These are phyloP conservation scores for Globisporangium abappressorium DNA, from an alignment of 352 stramenopile genomes.

Conservation along the genomic window DNA sequence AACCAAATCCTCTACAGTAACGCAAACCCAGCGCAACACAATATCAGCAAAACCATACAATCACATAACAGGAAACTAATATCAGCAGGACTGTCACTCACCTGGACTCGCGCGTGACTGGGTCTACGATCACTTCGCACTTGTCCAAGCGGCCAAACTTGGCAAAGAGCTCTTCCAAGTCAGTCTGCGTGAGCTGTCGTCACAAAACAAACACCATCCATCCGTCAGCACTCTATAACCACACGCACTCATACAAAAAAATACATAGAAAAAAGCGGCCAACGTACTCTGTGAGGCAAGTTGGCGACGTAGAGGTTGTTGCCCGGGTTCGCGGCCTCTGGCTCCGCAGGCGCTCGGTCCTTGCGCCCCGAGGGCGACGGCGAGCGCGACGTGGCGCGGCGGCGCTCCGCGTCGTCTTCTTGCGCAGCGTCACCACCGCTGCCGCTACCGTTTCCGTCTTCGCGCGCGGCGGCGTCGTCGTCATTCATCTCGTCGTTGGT, in stretches of 20 bases:
- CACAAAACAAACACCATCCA: not conserved
- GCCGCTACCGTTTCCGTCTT: no score
- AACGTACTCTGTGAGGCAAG: conserved; percentile 45
- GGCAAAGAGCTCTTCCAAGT: conserved; percentile 67
- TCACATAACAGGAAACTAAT: not conserved
- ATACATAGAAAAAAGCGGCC: not conserved
- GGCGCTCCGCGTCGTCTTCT: conserved; percentile 9
- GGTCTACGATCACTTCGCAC: conserved; percentile 81
- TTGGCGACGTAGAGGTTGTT: conserved; percentile 86
- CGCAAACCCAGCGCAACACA: not conserved
- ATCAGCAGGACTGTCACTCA: conserved; percentile 15
- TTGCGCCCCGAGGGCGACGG: conserved; percentile 21
- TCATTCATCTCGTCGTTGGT: not conserved
- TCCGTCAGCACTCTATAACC: not conserved
- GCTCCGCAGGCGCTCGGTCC: conserved; percentile 14
- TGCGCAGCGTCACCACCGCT: not conserved
- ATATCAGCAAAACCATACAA: not conserved
- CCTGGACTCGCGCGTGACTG: conserved; percentile 71
- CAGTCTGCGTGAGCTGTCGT: conserved; percentile 35
- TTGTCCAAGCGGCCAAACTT: conserved; percentile 76
- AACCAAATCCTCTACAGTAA: conserved; percentile 55
- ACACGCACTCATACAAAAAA: not conserved
- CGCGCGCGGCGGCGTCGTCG: no score
- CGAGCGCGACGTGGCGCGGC: conserved; percentile 40
- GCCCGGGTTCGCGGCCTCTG: conserved; percentile 45